Evolutionary conservation across 192 early-diverging fungal genomes (phyloP).

Genomic region (Haplosporangium gracile): DNA sequence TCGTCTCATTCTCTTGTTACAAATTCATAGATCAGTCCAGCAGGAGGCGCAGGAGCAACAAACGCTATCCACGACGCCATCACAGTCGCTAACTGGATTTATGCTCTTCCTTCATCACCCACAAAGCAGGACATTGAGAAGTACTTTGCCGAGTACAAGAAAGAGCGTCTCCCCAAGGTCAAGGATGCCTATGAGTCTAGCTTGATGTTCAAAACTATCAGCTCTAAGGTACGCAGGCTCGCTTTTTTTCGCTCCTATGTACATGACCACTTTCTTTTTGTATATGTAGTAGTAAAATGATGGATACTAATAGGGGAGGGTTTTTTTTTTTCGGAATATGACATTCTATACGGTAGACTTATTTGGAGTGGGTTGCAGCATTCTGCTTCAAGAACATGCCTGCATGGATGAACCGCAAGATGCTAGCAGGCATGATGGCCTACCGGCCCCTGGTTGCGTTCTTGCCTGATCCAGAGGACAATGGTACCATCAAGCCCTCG

Average conservation of each 20-base stretch:
- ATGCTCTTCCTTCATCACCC: not conserved
- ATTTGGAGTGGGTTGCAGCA: not conserved
- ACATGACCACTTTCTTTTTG: not conserved
- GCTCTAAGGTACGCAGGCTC: not conserved
- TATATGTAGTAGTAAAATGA: too few species aligned
- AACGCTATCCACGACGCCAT: slow-evolving; percentile 19
- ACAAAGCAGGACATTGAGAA: not conserved
- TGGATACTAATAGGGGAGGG: not conserved
- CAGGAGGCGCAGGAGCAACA: slow-evolving; percentile 9
- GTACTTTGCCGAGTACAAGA: slow-evolving; percentile 7
- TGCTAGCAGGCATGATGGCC: slow-evolving; percentile 12
- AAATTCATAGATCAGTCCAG: not conserved
- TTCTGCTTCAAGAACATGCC: slow-evolving; percentile 20
- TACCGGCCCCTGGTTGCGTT: slow-evolving; percentile 22
- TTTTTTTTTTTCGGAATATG: not conserved
- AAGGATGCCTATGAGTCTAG: slow-evolving; percentile 14
- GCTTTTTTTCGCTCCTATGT: too few species aligned
- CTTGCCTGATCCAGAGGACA: slow-evolving; percentile 12
- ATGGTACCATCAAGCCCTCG: slow-evolving; percentile 1
- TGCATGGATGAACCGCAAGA: not conserved
- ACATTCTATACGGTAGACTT: not conserved
- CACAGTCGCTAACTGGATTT: slow-evolving; percentile 6
- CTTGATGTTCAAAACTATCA: not conserved
- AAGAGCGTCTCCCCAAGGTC: slow-evolving; percentile 18
- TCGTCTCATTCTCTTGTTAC: not conserved